Evolutionary conservation across 306 rosid genomes (phyloP), one percentile per base, ranked within the genome.

Genomic region (Quercus engelmannii): DNA sequence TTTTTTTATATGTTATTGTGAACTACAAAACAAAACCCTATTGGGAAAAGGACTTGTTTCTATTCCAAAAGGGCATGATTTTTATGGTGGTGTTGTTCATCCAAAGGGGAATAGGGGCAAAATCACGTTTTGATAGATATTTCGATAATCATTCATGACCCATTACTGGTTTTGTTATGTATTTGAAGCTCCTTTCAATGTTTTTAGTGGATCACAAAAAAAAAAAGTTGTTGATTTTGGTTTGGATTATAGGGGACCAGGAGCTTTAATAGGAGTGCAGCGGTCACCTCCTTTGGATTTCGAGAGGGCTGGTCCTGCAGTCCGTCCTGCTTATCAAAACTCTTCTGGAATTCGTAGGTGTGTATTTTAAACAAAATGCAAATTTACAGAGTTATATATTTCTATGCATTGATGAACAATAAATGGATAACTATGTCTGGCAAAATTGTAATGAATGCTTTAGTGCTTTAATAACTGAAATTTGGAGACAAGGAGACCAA

Each of bases 181-280:
- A 41, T 41, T 11, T 6, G 67, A 11, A 23, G 67, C 19, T 23
- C 67, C 30, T 59, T 23, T 23, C 3, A 10, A 10, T 1, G 33
- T 28, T 23, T 0, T 12, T 13, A 26, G 30, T 21, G 67, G 17
- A 61, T 26, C 13, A 2, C 13, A 23, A 61, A 12, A 59, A 59
- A 59, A 23, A 23, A 11, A 11, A 7, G 6, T 28, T 15, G 13
- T 14, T 6, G 46, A 19, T 7, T 30, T 51, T 76, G 68, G 10
- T 69, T 73, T 52, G n/a, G 33, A 78, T 19, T 41, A 23, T 67
- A 81, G 88, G 46, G 78, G 73, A 26, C 78, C 67, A 17, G 83
- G 57, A 69, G 59, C 41, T 58, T 25, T 51, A 61, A 64, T 71
- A 73, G 52, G 67, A 31, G 71, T 56, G 26, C 83, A 21, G 26